phyloP scores from a whole-genome alignment of 345 rosid genomes.

The Syzygium aromaticum region DNA sequence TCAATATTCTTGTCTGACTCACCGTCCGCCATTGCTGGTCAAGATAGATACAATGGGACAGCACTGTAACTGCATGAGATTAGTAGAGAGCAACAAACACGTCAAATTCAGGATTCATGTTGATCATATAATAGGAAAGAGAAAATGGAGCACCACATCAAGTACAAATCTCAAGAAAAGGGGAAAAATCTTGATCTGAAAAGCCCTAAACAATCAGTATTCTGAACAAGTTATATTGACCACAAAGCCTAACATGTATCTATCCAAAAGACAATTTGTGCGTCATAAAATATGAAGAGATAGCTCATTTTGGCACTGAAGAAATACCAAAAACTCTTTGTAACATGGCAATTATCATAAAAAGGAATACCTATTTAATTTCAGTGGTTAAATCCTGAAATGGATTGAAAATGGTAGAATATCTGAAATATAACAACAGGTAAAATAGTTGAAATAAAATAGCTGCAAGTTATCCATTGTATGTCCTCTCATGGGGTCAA shows the following conservation, averaged over 20 bases:
- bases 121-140: neutral
- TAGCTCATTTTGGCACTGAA: neutral
- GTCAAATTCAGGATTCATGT: neutral
- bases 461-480: neutral
- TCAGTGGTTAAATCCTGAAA: neutral
- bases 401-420: neutral
- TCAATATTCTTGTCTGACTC: constrained; percentile 84
- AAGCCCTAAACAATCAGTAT: neutral
- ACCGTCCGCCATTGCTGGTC: constrained; percentile 25
- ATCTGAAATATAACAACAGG: neutral
- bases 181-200: neutral
- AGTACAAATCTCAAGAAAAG: neutral
- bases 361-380: neutral
- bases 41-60: neutral
- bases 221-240: neutral
- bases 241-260: neutral
- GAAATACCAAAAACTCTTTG: neutral
- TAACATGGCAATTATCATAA: neutral
- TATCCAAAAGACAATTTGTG: neutral
- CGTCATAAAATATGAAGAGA: neutral
- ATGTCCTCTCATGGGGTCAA: neutral
- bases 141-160: neutral
- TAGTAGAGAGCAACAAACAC: neutral
- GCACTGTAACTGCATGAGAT: neutral
- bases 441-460: neutral